These are phyloP conservation scores for Lachnellula hyalina DNA, from an alignment of 2,329 filamentous ascomycete genomes.

Conservation along the genomic window DNA sequence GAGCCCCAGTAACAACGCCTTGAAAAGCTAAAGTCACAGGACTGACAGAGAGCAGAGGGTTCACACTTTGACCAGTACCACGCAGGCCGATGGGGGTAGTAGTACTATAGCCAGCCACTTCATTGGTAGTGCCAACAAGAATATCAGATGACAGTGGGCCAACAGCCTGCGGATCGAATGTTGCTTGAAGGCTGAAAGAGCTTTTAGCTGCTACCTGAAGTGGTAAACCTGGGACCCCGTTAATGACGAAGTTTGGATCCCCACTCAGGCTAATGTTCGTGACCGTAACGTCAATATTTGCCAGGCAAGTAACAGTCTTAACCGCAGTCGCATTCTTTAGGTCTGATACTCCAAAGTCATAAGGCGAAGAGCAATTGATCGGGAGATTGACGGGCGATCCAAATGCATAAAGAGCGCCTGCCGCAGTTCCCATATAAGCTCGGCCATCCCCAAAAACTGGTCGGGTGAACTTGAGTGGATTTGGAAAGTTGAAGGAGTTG, in stretches of 20 bases:
- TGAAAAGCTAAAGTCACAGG: conserved; percentile 46
- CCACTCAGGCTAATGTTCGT: conserved; percentile 35
- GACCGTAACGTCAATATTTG: conserved; percentile 40
- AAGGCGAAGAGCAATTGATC: conserved; percentile 47
- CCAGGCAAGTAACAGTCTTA: conserved; percentile 42
- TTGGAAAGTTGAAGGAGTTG: conserved; percentile 46
- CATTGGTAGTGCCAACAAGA: conserved; percentile 44
- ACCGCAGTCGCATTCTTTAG: conserved; percentile 34
- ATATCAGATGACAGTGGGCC: conserved; percentile 45
- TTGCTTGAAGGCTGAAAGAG: conserved; percentile 39
- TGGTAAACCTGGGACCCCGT: conserved; percentile 29
- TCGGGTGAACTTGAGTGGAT: conserved; percentile 51
- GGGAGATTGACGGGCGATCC: conserved; percentile 50
- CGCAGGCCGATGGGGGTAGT: conserved; percentile 42
- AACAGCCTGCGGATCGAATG: conserved; percentile 42
- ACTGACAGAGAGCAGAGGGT: conserved; percentile 41
- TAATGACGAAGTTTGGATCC: conserved; percentile 36
- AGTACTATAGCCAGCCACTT: conserved; percentile 40
- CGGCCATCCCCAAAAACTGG: conserved; percentile 53
- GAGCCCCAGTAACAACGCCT: conserved; percentile 41
- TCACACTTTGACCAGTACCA: conserved; percentile 43
- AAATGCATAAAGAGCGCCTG: conserved; percentile 49
- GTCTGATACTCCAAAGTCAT: conserved; percentile 43
- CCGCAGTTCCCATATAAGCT: conserved; percentile 48
- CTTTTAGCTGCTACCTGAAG: conserved; percentile 33